These are phyloP conservation scores for Yamagishiella unicocca DNA, from an alignment of 139 green algal species.

Conservation along the genomic window DNA sequence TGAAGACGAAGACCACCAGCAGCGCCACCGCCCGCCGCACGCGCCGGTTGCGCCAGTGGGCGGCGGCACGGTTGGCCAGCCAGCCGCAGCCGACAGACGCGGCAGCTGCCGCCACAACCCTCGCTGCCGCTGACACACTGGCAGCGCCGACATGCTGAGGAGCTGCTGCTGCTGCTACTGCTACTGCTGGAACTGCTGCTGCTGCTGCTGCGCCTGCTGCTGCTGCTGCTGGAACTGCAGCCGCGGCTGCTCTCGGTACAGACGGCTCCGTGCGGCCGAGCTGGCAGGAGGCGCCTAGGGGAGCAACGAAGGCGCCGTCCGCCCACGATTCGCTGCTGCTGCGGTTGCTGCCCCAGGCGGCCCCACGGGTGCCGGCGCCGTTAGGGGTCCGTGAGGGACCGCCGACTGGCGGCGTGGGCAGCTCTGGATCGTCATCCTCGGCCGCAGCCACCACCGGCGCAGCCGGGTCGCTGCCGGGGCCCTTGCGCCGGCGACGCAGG, in stretches of 20 bases:
- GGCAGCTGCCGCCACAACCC: background rate
- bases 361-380: no score
- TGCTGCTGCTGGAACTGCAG: background rate
- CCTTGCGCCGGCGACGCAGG: no score
- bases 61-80: background rate
- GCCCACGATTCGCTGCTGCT: no score
- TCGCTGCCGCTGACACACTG: background rate
- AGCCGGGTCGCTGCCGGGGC: no score
- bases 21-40: background rate
- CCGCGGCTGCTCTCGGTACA: background rate
- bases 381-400: no score
- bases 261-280: background rate
- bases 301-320: no score
- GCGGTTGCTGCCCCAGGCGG: no score
- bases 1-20: slow-evolving; percentile 31
- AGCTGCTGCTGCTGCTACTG: background rate
- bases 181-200: background rate
- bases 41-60: background rate
- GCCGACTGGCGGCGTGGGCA: no score
- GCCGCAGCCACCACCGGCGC: no score
- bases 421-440: no score
- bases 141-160: background rate
- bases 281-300: no score
- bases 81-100: background rate
- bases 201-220: background rate